These are phyloP conservation scores for Colletotrichum kahawae DNA, from an alignment of 2,329 filamentous ascomycete species.

Conservation along the genomic window DNA sequence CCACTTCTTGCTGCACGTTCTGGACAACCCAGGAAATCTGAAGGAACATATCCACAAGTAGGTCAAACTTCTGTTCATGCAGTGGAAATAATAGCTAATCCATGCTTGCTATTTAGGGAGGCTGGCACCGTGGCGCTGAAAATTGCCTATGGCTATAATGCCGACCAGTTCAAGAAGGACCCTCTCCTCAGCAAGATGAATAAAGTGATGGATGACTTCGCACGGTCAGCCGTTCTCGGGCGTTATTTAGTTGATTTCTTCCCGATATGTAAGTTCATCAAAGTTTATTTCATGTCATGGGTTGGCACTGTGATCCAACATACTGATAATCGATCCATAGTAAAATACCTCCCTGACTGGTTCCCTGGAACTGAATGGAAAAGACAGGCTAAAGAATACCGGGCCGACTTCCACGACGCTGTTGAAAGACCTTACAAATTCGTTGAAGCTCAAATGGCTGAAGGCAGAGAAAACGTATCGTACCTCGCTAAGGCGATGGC, in stretches of 20 bases:
- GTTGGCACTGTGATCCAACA: neutral
- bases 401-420: neutral
- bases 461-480: neutral
- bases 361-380: slow-evolving; percentile 20
- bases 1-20: slow-evolving; percentile 45
- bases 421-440: slow-evolving; percentile 18
- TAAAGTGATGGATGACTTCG: slow-evolving; percentile 8
- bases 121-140: slow-evolving; percentile 6
- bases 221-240: slow-evolving; percentile 1
- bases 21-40: slow-evolving; percentile 40
- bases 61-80: neutral
- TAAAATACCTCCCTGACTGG: slow-evolving; percentile 19
- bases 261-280: neutral
- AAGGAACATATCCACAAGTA: slow-evolving; percentile 45
- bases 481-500: neutral
- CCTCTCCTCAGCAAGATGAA: slow-evolving; percentile 14
- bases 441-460: slow-evolving; percentile 25
- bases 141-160: slow-evolving; percentile 20
- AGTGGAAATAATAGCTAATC: neutral
- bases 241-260: slow-evolving; percentile 18
- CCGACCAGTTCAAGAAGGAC: slow-evolving; percentile 12
- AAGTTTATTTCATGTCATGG: neutral
- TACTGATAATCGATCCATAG: slow-evolving; percentile 26
- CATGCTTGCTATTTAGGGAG: slow-evolving; percentile 26
- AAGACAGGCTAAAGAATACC: neutral